Conservation (phyloP, 164 flowering plant species). For the Paratinospora sagittata region DNA sequence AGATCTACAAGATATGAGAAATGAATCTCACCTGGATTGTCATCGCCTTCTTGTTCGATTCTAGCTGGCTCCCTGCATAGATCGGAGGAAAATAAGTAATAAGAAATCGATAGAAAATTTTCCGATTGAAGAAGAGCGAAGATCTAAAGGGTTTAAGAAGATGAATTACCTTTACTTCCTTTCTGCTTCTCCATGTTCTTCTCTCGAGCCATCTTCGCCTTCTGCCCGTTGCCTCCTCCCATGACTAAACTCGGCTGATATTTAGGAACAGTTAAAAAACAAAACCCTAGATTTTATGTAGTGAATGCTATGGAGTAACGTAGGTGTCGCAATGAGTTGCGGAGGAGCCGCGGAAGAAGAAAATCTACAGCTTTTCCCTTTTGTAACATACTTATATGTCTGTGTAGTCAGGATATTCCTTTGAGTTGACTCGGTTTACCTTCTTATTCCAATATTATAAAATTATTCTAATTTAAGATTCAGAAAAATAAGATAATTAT, state of each 20-base stretch:
- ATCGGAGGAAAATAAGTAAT: neutral
- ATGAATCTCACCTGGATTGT: constrained; percentile 27
- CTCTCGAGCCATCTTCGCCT: constrained; percentile 48
- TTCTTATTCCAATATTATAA: too few relatives aligned
- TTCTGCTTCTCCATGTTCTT: constrained; percentile 39
- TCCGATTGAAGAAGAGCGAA: neutral
- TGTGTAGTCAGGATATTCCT: too few relatives aligned
- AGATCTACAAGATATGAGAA: constrained; percentile 1
- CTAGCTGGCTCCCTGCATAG: constrained; percentile 40
- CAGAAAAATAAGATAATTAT: too few relatives aligned
- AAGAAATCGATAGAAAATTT: neutral
- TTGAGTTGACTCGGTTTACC: too few relatives aligned
- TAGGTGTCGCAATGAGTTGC: neutral
- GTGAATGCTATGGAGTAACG: neutral
- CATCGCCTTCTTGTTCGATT: constrained; percentile 47
- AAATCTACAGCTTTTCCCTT: neutral
- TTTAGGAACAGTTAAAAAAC: neutral
- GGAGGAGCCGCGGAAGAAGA: neutral
- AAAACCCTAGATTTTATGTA: neutral
- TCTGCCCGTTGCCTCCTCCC: constrained; percentile 44
- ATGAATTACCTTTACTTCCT: constrained; percentile 24
- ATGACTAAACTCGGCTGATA: neutral
- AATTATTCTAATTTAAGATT: too few relatives aligned
- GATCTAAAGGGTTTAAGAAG: neutral
- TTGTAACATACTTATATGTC: neutral